phyloP scores from a whole-genome alignment of 441 rosid species.

The Omphalea diandra region DNA sequence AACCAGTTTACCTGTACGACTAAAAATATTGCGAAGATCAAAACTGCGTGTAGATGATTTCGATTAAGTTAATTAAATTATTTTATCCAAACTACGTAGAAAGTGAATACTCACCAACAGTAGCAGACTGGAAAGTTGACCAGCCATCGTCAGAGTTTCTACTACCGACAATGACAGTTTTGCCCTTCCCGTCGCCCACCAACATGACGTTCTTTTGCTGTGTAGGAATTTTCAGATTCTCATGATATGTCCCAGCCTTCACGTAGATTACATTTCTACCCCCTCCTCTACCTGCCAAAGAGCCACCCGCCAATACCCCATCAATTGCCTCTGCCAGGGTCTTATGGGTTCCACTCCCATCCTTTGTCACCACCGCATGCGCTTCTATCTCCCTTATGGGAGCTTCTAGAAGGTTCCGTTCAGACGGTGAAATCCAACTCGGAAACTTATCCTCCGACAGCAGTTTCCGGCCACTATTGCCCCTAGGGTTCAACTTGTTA shows the following conservation, averaged over 20 bases:
- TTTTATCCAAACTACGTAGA: too few relatives aligned
- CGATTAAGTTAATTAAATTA: too few relatives aligned
- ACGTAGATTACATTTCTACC: slow-evolving; percentile 67
- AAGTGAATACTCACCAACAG: slow-evolving; percentile 51
- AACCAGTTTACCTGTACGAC: too few relatives aligned
- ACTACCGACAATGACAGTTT: slow-evolving; percentile 66
- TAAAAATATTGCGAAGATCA: too few relatives aligned
- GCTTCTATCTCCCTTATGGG: slow-evolving; percentile 33
- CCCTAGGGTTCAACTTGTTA: too few relatives aligned
- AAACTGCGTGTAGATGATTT: too few relatives aligned
- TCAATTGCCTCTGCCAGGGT: slow-evolving; percentile 60
- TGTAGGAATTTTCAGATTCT: slow-evolving; percentile 53
- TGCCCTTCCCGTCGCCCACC: slow-evolving; percentile 80
- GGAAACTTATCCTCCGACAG: slow-evolving; percentile 23
- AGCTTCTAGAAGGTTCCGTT: slow-evolving; percentile 50
- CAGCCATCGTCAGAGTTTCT: slow-evolving; percentile 65
- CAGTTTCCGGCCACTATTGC: slow-evolving; percentile 23
- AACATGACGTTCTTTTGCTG: slow-evolving; percentile 63
- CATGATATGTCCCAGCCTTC: slow-evolving; percentile 64
- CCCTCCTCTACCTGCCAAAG: slow-evolving; percentile 32
- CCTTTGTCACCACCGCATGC: slow-evolving; percentile 59
- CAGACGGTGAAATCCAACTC: slow-evolving; percentile 30
- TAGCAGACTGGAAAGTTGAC: slow-evolving; percentile 79
- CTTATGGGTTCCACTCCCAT: slow-evolving; percentile 70
- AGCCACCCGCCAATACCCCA: slow-evolving; percentile 29